Conservation (phyloP, 768 basidiomycete genomes). For the Termitomyces sp. region DNA sequence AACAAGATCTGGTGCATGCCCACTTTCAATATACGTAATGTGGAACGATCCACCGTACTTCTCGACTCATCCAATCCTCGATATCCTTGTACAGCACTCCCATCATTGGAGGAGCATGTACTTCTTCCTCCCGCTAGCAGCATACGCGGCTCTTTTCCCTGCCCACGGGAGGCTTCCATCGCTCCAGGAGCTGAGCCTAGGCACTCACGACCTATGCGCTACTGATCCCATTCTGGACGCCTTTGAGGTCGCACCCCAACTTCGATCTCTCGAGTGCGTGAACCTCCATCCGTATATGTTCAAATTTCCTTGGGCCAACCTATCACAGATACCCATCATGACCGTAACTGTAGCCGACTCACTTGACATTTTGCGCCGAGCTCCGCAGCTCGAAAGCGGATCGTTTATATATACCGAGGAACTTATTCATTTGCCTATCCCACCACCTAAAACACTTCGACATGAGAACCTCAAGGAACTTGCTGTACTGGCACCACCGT, state of each 20-base stretch:
- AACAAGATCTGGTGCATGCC: constrained; percentile 16
- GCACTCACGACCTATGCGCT: constrained; percentile 10
- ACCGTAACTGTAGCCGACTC: constrained; percentile 10
- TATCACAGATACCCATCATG: constrained; percentile 17
- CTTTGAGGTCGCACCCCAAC: constrained; percentile 16
- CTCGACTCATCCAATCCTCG: constrained; percentile 18
- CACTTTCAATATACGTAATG: constrained; percentile 20
- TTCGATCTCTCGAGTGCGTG: constrained; percentile 20
- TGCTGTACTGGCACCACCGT: constrained; percentile 33
- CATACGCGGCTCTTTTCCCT: constrained; percentile 15
- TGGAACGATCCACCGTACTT: constrained; percentile 18
- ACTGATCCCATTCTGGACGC: constrained; percentile 10
- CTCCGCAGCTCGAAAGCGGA: constrained; percentile 13
- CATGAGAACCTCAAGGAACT: constrained; percentile 31
- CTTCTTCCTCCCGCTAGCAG: constrained; percentile 18
- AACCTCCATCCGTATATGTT: constrained; percentile 20
- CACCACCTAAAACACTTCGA: constrained; percentile 14
- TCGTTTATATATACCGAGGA: constrained; percentile 17
- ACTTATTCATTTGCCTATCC: background rate
- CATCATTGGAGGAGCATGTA: constrained; percentile 18
- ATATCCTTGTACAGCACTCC: constrained; percentile 18
- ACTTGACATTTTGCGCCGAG: constrained; percentile 17
- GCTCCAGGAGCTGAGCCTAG: constrained; percentile 18
- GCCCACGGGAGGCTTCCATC: constrained; percentile 18
- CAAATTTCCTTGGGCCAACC: constrained; percentile 17